Conservation (phyloP, 176 grass and related monocot genomes). For the Juncus inflexus region DNA sequence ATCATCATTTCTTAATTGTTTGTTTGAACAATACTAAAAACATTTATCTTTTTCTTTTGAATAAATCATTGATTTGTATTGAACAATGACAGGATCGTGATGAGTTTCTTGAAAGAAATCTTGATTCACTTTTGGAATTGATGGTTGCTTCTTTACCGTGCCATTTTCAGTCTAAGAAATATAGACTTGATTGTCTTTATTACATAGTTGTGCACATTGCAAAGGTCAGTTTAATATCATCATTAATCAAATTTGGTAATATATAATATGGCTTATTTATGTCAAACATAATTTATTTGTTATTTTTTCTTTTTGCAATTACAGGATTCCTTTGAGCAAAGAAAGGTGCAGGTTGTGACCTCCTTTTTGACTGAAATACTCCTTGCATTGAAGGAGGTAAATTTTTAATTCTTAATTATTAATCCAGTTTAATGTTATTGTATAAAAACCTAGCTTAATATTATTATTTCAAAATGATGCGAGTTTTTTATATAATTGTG, state of each 20-base stretch:
- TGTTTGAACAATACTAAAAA: slow-evolving; percentile 21
- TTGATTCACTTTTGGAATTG: slow-evolving; percentile 57
- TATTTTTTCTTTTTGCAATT: slow-evolving; percentile 22
- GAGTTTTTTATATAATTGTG: neutral
- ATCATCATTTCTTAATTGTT: slow-evolving; percentile 10
- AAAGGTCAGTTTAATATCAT: slow-evolving; percentile 51
- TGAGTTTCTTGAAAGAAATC: slow-evolving; percentile 57
- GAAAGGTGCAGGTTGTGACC: slow-evolving; percentile 65
- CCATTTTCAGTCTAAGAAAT: slow-evolving; percentile 75
- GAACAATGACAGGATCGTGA: slow-evolving; percentile 45
- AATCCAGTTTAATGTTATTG: no score
- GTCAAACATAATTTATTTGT: neutral
- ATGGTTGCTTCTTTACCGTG: slow-evolving; percentile 70
- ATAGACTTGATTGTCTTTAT: slow-evolving; percentile 85
- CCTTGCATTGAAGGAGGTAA: slow-evolving; percentile 88
- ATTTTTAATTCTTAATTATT: neutral
- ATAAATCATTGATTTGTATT: slow-evolving; percentile 16
- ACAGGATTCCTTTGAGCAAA: slow-evolving; percentile 68
- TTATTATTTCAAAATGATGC: neutral
- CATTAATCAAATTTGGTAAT: no score
- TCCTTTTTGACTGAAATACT: slow-evolving; percentile 94
- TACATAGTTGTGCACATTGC: slow-evolving; percentile 66
- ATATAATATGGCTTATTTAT: no score
- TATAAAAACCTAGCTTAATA: no score
- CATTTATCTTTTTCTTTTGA: neutral